These are phyloP conservation scores for Talaromyces trachyspermus DNA, from an alignment of 495 filamentous ascomycete genomes.

Conservation along the genomic window DNA sequence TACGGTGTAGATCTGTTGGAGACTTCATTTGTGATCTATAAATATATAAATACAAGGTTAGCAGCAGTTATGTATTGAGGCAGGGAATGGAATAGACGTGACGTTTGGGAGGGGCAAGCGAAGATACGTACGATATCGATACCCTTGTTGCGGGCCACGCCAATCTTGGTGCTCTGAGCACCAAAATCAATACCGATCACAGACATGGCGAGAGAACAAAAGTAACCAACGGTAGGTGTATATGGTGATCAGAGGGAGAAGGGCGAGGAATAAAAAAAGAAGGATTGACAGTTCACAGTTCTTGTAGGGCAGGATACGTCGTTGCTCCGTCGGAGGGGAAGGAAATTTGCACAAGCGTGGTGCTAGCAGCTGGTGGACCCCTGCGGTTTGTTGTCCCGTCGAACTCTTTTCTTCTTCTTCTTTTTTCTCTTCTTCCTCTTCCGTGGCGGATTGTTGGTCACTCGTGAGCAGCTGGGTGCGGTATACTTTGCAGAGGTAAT, in stretches of 20 bases:
- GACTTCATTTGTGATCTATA: constrained; percentile 95
- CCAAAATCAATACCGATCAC: constrained; percentile 93
- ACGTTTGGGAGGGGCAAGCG: constrained; percentile 13
- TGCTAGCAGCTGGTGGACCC: not conserved
- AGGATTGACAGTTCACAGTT: not conserved
- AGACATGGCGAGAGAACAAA: constrained; percentile 43
- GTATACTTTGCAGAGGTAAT: not conserved
- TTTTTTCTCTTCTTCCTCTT: not conserved
- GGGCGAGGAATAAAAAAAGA: constrained; percentile 3
- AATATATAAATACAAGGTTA: constrained; percentile 1
- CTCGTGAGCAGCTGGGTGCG: not conserved
- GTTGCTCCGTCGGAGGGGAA: not conserved
- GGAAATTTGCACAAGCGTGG: constrained; percentile 5
- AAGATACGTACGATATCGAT: constrained; percentile 89
- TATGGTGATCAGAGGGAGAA: constrained; percentile 10
- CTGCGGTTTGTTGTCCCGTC: not conserved
- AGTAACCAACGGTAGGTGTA: constrained; percentile 1
- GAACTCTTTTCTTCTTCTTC: not conserved
- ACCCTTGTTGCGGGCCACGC: constrained; percentile 93
- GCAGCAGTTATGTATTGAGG: not conserved
- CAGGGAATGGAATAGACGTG: too few relatives aligned
- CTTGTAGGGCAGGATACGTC: not conserved
- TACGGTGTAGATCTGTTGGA: constrained; percentile 98
- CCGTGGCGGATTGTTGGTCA: not conserved
- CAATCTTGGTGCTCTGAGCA: constrained; percentile 93